A percentile compares a stretch with the other conserved stretches of the same genome.
Evolutionary conservation across 208 protist genomes (phyloP).

Genomic region (Sergeia podlipaevii): DNA sequence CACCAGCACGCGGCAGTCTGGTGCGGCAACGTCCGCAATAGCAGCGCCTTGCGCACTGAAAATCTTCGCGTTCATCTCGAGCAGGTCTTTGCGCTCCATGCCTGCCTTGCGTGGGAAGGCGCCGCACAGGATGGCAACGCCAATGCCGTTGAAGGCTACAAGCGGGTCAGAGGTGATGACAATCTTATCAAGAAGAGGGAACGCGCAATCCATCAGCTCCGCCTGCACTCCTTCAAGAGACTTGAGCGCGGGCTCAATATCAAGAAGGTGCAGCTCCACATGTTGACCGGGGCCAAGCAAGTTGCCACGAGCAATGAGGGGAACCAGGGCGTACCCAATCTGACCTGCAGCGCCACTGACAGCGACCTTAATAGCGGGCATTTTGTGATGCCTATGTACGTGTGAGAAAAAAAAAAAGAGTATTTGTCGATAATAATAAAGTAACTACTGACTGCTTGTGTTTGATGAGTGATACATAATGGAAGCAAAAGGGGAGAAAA

Average conservation of each 20-base stretch:
- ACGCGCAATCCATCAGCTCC: constrained; percentile 94
- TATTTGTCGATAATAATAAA: not conserved
- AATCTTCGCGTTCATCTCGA: constrained; percentile 94
- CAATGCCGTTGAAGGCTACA: constrained; percentile 81
- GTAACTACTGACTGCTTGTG: not conserved
- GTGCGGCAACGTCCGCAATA: constrained; percentile 80
- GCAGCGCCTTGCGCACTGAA: constrained; percentile 93
- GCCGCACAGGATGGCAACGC: constrained; percentile 87
- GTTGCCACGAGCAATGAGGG: constrained; percentile 90
- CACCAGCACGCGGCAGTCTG: constrained; percentile 84
- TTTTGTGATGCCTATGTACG: constrained; percentile 5
- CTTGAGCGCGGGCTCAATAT: constrained; percentile 74
- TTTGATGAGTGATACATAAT: no score
- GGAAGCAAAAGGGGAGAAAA: not conserved
- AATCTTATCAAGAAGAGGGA: constrained; percentile 83
- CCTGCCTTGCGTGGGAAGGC: constrained; percentile 87
- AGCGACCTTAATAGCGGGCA: constrained; percentile 51
- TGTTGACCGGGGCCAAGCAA: constrained; percentile 89
- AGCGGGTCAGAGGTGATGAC: constrained; percentile 60
- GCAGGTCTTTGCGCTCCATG: constrained; percentile 96
- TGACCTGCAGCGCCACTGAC: constrained; percentile 97
- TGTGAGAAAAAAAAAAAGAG: not conserved
- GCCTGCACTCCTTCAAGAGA: constrained; percentile 84
- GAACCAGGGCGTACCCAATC: constrained; percentile 94
- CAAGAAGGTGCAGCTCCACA: constrained; percentile 92